Evolutionary conservation across 257 asterid genomes (phyloP), one percentile per base, ranked within the genome.

Genomic region (Nyctanthes arbortristis): DNA sequence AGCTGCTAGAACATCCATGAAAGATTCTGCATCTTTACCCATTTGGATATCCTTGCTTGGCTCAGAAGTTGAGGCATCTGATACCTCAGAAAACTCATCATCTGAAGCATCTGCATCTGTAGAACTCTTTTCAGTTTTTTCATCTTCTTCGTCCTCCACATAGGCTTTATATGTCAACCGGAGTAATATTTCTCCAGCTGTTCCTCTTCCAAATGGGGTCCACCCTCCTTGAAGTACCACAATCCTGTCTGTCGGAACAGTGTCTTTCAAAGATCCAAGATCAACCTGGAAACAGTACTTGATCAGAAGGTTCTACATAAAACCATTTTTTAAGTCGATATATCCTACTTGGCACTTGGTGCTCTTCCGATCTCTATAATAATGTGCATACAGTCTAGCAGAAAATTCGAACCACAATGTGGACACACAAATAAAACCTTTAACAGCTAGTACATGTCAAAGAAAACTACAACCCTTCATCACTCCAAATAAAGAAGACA

Each of bases 91-190:
- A 69, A 81, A 49, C 25, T 86, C 95, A 73, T 84, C 92, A 78
- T 87, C 89, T 1, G 87, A 84, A 67, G 66, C 77, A 77, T 84
- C 86, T 24, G 66, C 29, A 72, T 77, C 80, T 24, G 54, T 35
- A 35, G 68, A 73, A 29, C 64, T 65, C 31, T 65, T 76, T 70
- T 71, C 84, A 32, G 52, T 24, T 73, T 49, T 83, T 76, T 94
- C 97, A 78, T 94, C 99, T 81, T 93, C 99, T 77, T 94, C 99
- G 71, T 94, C 99, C 79, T 94, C 99, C 27, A 94, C 97, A 47
- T 94, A 94, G 32, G 95, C 99, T 87, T 94, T 94, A 81, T 94
- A 94, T 27, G 99, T 94, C 83, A 94, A 72, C 27, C 97, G 91
- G 40, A 94, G 78, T 52, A 91, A 78, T 68, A 94, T 75, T 79